A percentile compares a stretch with the other conserved stretches of the same genome.
phyloP scores from a whole-genome alignment of 2,329 filamentous ascomycete genomes.

The Ascochyta rabiei region DNA sequence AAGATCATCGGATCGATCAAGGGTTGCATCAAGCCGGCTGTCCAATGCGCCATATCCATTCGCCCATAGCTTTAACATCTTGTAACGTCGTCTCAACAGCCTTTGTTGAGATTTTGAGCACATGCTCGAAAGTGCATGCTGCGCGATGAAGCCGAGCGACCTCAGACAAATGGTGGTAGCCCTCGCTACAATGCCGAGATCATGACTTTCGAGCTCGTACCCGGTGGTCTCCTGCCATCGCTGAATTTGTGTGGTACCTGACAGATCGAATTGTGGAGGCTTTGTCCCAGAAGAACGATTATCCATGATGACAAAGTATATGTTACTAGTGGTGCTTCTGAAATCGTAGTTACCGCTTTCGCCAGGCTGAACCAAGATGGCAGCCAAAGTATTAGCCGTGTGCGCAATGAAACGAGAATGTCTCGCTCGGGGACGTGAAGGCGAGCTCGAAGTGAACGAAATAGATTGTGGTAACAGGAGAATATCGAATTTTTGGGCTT shows the following conservation, averaged over 20 bases:
- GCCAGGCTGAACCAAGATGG: too few species aligned
- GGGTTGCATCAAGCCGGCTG: slow-evolving; percentile 20
- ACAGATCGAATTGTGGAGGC: too few species aligned
- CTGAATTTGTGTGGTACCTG: background rate
- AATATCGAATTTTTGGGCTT: too few species aligned
- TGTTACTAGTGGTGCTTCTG: too few species aligned
- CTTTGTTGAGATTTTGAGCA: slow-evolving; percentile 5
- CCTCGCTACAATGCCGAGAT: slow-evolving; percentile 14
- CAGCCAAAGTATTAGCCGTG: too few species aligned
- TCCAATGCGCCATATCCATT: slow-evolving; percentile 19
- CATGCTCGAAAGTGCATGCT: background rate
- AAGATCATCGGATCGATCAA: slow-evolving; percentile 25
- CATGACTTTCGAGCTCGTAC: background rate
- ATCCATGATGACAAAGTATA: too few species aligned
- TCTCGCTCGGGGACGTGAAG: too few species aligned
- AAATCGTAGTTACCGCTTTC: too few species aligned
- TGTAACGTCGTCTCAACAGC: slow-evolving; percentile 16
- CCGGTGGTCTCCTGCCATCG: slow-evolving; percentile 4
- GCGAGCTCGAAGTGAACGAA: too few species aligned
- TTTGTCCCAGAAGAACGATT: too few species aligned
- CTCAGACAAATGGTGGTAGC: slow-evolving; percentile 12
- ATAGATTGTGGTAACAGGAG: too few species aligned
- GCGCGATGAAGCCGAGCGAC: background rate
- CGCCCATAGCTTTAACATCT: slow-evolving; percentile 24
- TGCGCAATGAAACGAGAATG: too few species aligned